Evolutionary conservation across 768 basidiomycete genomes (phyloP), one percentile per base, ranked within the genome.

Genomic region (Calocybe gangraenosa): DNA sequence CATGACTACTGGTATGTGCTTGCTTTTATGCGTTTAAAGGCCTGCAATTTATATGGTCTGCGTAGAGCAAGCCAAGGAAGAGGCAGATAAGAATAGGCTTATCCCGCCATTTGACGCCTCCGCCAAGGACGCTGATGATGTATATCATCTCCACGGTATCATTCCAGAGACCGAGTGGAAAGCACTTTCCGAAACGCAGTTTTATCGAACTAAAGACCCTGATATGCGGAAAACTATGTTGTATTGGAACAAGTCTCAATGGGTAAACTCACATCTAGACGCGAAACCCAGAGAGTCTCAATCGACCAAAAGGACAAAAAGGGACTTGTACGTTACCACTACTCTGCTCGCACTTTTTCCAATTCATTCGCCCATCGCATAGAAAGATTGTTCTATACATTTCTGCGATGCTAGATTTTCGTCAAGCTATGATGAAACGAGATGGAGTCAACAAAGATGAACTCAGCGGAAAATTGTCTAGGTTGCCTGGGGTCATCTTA

Each of bases 161-260:
- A 84, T 96, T 30, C 81, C 90, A 0, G 81, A 87, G 45, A 73
- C 74, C 9, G 94, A 96, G 64, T 85, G 87, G 76, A 81, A 84
- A 47, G 73, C 82, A 1, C 69, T 96, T 17, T 74, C 79, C 13
- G 55, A 81, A 31, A 63, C 69, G 20, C 63, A 73, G 2, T 71
- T 93, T 40, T 71, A 83, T 38, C 63, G 73, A 10, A 79, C 81
- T 1, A 48, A 63, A 13, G 68, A 68, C 28, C 60, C 73, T 37
- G 59, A 66, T 22, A 77, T 82, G 31, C 73, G 81, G 7, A 63
- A 65, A 19, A 73, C 72, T 5, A 54, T 84, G 2, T 65, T 98
- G 25, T 78, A 89, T 1, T 82, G 69, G 57, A 69, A 67, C 23
- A 68, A 79, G 35, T 85, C 82, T 10, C 63, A 69, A 9, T 96